Conservation (phyloP, 768 basidiomycete species). For the Megacollybia marginata region DNA sequence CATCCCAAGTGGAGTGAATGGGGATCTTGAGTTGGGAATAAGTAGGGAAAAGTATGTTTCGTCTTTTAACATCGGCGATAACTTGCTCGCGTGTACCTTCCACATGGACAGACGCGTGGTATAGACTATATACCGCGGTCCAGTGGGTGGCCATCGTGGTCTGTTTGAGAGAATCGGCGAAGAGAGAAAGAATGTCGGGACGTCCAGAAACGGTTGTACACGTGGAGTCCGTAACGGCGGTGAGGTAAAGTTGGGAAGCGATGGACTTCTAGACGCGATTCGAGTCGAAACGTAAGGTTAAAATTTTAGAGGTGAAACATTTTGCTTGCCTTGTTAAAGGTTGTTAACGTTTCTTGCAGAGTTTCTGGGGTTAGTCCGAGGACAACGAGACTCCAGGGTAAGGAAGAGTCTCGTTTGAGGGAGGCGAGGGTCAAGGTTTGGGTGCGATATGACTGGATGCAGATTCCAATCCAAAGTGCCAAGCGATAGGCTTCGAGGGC, state of each 20-base stretch:
- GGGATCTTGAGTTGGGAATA: slow-evolving; percentile 39
- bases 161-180: slow-evolving; percentile 2
- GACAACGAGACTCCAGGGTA: slow-evolving; percentile 42
- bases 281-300: not conserved
- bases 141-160: slow-evolving; percentile 21
- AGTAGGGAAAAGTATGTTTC: slow-evolving; percentile 43
- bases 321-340: slow-evolving; percentile 6
- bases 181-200: slow-evolving; percentile 37
- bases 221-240: slow-evolving; percentile 39
- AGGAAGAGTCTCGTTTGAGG: slow-evolving; percentile 9
- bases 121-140: slow-evolving; percentile 42
- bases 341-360: slow-evolving; percentile 12
- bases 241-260: slow-evolving; percentile 29
- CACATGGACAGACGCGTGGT: slow-evolving; percentile 36
- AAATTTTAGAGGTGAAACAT: not conserved
- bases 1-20: slow-evolving; percentile 39
- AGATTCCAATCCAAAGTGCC: slow-evolving; percentile 35
- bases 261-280: not conserved
- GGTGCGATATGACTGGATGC: slow-evolving; percentile 26
- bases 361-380: slow-evolving; percentile 17
- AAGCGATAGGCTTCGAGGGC: slow-evolving; percentile 31
- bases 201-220: slow-evolving; percentile 53
- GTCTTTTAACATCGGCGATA: slow-evolving; percentile 32
- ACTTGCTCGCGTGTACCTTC: slow-evolving; percentile 29
- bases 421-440: slow-evolving; percentile 2